phyloP scores from a whole-genome alignment of 2,329 filamentous ascomycete genomes.

The Sclerotinia subarctica region DNA sequence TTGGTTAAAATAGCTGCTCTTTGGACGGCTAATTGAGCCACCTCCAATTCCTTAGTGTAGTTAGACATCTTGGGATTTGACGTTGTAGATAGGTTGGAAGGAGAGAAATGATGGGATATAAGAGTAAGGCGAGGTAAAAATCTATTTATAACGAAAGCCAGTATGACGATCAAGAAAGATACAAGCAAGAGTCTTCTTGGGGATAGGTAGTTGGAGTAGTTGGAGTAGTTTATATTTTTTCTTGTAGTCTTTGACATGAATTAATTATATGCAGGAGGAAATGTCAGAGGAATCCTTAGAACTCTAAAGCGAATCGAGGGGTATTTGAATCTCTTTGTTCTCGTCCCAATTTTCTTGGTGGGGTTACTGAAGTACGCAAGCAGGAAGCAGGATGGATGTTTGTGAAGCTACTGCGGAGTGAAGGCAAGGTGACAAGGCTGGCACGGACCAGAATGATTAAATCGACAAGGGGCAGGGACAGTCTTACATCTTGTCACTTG shows the following conservation, averaged over 20 bases:
- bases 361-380: not conserved
- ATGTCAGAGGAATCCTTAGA: no score
- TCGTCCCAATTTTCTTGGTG: conserved; percentile 17
- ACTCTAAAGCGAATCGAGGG: conserved; percentile 3
- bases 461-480: not conserved
- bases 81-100: conserved; percentile 25
- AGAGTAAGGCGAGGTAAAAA: conserved; percentile 35
- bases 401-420: not conserved
- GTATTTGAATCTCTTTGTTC: conserved; percentile 15
- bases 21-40: conserved; percentile 87
- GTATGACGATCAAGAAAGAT: conserved; percentile 32
- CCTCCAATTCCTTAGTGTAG: conserved; percentile 74
- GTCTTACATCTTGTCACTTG: not conserved
- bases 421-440: not conserved
- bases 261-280: not conserved
- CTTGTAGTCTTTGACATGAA: conserved; percentile 8
- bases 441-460: conserved; percentile 7
- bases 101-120: conserved; percentile 34
- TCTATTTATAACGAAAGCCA: conserved; percentile 34
- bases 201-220: not conserved
- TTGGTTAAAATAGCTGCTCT: conserved; percentile 74
- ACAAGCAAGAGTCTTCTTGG: conserved; percentile 29
- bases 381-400: not conserved
- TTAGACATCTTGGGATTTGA: conserved; percentile 39
- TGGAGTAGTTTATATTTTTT: not conserved